These are phyloP conservation scores for Kodamaea hsintzibuensis DNA, from an alignment of 805 yeast genomes.

Conservation along the genomic window DNA sequence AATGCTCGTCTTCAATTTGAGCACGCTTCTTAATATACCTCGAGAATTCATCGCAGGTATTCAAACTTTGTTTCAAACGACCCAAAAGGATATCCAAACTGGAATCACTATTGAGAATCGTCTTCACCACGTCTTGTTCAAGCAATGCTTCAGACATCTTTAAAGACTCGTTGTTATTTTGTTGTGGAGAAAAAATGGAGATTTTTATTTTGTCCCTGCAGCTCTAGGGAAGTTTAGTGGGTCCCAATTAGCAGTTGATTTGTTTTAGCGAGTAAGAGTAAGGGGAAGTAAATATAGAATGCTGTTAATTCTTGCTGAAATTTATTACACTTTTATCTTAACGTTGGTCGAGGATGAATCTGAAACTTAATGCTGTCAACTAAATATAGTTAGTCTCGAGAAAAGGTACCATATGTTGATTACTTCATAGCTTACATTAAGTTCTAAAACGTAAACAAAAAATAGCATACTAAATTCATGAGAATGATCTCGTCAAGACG, in stretches of 20 bases:
- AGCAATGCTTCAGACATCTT: slow-evolving; percentile 10
- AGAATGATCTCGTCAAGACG: neutral
- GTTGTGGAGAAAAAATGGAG: slow-evolving; percentile 3
- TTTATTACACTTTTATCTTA: too few relatives aligned
- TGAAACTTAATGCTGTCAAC: neutral
- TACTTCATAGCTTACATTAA: neutral
- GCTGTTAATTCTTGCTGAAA: neutral
- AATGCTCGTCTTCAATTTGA: slow-evolving; percentile 74
- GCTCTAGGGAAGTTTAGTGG: neutral
- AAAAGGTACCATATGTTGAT: neutral
- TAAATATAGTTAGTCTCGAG: neutral
- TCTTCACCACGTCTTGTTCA: slow-evolving; percentile 50
- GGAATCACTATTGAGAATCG: slow-evolving; percentile 65
- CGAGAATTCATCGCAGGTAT: slow-evolving; percentile 83
- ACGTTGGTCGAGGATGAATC: neutral
- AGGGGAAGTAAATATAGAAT: neutral
- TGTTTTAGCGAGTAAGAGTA: neutral
- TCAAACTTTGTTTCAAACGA: slow-evolving; percentile 75
- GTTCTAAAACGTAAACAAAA: neutral
- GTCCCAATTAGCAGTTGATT: neutral
- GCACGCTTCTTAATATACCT: slow-evolving; percentile 78
- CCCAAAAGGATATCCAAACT: slow-evolving; percentile 72
- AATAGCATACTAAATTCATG: neutral
- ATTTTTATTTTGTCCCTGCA: neutral
- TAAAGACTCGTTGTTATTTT: slow-evolving; percentile 2